Evolutionary conservation across 768 basidiomycete species (phyloP).

Genomic region (Phlegmacium glaucopus): DNA sequence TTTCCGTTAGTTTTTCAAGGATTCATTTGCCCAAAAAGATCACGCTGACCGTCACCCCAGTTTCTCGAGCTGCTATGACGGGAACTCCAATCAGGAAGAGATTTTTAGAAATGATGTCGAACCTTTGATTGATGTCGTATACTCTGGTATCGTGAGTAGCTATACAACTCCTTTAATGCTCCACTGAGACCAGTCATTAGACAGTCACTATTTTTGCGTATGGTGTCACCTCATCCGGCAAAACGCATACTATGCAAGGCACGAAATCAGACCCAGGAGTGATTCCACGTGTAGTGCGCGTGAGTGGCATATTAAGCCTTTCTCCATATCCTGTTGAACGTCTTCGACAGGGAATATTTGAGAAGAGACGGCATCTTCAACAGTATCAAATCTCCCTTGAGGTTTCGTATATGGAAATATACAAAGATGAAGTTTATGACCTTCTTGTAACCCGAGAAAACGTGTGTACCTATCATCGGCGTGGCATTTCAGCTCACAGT

Average conservation of each 20-base stretch:
- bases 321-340: neutral
- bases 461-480: conserved; percentile 33
- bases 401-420: conserved; percentile 86
- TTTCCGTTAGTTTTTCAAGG: conserved; percentile 55
- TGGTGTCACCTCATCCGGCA: conserved; percentile 88
- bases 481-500: conserved; percentile 1
- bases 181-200: conserved; percentile 28
- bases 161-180: neutral
- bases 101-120: conserved; percentile 75
- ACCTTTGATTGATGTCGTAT: conserved; percentile 77
- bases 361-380: conserved; percentile 37
- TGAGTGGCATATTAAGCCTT: conserved; percentile 25
- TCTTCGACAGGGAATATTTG: conserved; percentile 52
- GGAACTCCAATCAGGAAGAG: conserved; percentile 65
- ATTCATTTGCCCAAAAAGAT: neutral
- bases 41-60: conserved; percentile 28
- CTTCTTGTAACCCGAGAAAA: conserved; percentile 71
- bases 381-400: conserved; percentile 44
- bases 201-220: conserved; percentile 89
- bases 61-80: conserved; percentile 75
- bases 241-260: conserved; percentile 94
- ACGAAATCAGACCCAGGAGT: conserved; percentile 71
- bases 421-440: conserved; percentile 90
- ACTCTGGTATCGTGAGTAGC: conserved; percentile 63
- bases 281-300: conserved; percentile 79